Base-by-base conservation (phyloP, 768 basidiomycete species). In the Royoungia palumana region DNA sequence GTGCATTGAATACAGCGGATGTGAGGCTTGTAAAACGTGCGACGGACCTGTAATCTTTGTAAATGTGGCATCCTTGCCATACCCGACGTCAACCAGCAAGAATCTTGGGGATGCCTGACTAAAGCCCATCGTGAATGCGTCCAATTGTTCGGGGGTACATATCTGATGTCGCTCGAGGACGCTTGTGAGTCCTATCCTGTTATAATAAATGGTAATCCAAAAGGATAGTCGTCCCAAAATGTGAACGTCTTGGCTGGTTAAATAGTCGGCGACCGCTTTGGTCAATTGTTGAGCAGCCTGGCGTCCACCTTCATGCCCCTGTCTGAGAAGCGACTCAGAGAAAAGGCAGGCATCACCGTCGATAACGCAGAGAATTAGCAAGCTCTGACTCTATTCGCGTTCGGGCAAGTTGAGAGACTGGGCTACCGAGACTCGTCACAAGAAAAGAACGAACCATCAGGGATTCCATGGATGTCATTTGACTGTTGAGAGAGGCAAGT, bases 281-380 rank as follows among this genome's bases (percentile, higher is more conserved):
- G 85, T 88, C 48, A 89, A 70, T 44, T 75, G 74, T 57, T 85
- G 81, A 24, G 84, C 82, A 37, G 76, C 73, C 47, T 76, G 74
- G 16, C 71, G 68, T 24, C 87, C 87, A 10, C 87, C 87, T 45
- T 77, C 73, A 40, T 79, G 78, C 7, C 87, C 87, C 64, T 83
- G 81, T 25, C 60, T 62, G 35, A 90, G 68, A 49, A 85, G 73
- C 17, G 79, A 70, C 41, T 73, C 75, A 47, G 73, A 72, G 70
- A 90, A 89, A 56, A 87, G 69, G 54, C 80, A 80, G 41, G 79
- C 78, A 62, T 88, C 81, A 34, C 85, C 87, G 57, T 89, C 84
- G 58, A 90, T 75, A 54, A 85, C 77, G 60, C 86, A 87, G 55
- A 87, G 75, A 50, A 89, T 82, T 57, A 89, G 76, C 36, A 85